phyloP scores from a whole-genome alignment of 352 stramenopile genomes.

The Phytophthora tubulina region DNA sequence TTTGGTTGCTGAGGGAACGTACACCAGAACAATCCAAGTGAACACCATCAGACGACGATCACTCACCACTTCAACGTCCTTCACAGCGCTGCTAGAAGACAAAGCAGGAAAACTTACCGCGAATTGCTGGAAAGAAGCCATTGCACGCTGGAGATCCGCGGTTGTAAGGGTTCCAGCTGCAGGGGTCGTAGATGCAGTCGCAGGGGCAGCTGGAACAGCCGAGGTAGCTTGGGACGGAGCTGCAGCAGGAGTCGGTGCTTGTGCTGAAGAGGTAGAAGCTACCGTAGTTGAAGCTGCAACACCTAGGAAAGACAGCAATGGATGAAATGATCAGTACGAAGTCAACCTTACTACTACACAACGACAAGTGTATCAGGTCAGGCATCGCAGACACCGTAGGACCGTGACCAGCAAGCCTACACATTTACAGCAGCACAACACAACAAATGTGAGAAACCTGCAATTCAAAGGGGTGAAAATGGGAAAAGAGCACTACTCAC shows the following conservation, averaged over 20 bases:
- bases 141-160: slow-evolving; percentile 87
- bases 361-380: neutral
- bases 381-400: slow-evolving; percentile 12
- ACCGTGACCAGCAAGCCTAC: slow-evolving; percentile 34
- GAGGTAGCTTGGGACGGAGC: slow-evolving; percentile 11
- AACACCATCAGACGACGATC: neutral
- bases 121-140: slow-evolving; percentile 81
- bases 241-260: slow-evolving; percentile 15
- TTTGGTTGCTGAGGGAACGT: slow-evolving; percentile 60
- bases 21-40: neutral
- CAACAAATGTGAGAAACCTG: slow-evolving; percentile 27
- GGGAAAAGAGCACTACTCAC: slow-evolving; percentile 32
- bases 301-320: slow-evolving; percentile 13
- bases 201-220: slow-evolving; percentile 11
- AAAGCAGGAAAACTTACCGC: slow-evolving; percentile 36
- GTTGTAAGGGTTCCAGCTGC: slow-evolving; percentile 64
- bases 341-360: neutral
- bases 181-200: slow-evolving; percentile 25
- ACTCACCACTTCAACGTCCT: neutral
- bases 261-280: slow-evolving; percentile 5
- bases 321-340: slow-evolving; percentile 1
- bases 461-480: neutral
- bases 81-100: neutral
- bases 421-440: slow-evolving; percentile 26
- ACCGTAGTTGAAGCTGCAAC: slow-evolving; percentile 5